A percentile compares a stretch with the other conserved stretches of the same genome.
Evolutionary conservation across 192 early-diverging fungal species (phyloP).

Genomic region (Backusella liffmaniae): DNA sequence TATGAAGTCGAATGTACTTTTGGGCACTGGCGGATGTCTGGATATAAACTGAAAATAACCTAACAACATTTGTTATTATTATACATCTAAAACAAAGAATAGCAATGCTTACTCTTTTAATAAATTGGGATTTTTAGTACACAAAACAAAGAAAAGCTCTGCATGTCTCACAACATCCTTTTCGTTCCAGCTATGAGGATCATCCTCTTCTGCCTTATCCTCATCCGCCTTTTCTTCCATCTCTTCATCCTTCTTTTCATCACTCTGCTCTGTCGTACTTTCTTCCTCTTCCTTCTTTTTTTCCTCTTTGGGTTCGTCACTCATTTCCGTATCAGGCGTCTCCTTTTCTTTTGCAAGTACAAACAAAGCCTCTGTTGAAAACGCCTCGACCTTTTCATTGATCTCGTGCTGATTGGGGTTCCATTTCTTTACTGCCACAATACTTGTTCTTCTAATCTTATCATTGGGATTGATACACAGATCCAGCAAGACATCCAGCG

Average conservation of each 20-base stretch:
- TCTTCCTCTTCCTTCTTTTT: not conserved
- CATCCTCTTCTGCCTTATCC: not conserved
- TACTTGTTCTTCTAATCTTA: constrained; percentile 56
- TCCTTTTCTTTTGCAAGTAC: constrained; percentile 13
- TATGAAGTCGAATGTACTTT: constrained; percentile 52
- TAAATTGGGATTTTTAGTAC: constrained; percentile 69
- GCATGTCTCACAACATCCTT: constrained; percentile 63
- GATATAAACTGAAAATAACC: constrained; percentile 53
- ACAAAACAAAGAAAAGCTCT: constrained; percentile 77
- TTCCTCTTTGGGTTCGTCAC: not conserved
- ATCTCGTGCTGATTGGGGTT: constrained; percentile 50
- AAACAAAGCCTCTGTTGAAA: constrained; percentile 36
- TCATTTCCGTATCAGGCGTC: constrained; percentile 17
- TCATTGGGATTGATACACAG: constrained; percentile 48
- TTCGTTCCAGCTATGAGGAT: constrained; percentile 46
- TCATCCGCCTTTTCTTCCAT: constrained; percentile 21
- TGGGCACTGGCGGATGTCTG: constrained; percentile 40
- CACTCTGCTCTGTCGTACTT: not conserved
- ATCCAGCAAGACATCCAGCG: constrained; percentile 55
- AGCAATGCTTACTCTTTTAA: constrained; percentile 52
- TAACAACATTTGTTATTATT: constrained; percentile 10
- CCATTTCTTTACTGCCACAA: constrained; percentile 60
- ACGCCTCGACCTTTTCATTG: constrained; percentile 45
- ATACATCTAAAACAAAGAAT: not conserved
- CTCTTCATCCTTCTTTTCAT: not conserved